Evolutionary conservation across 257 asterid species (phyloP), one percentile per base, ranked within the genome.

Genomic region (Gentiana dahurica): DNA sequence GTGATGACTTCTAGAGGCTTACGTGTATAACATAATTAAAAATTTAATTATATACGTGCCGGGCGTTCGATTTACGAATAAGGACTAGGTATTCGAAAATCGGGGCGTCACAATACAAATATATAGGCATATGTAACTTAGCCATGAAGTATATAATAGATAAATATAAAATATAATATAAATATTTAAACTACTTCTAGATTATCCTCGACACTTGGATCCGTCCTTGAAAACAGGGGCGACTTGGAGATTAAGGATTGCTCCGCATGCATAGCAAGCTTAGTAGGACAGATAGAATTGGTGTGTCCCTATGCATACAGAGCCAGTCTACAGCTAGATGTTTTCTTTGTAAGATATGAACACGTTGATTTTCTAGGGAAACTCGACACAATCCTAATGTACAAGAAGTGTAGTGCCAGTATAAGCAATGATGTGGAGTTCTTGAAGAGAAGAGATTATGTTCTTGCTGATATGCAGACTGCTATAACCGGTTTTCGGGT

Each of bases 281-380:
- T 73, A 12, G 74, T 83, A 41, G 65, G 62, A 76, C 75, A 84
- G 15, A 65, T 81, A 0, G 69, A 64, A 58, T 44, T 81, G 5
- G 63, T 82, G 1, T 89, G 97, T 34, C 83, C 86, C 3, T 71
- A 71, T 60, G 61, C 83, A 4, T 71, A 67, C 55, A 90, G 90
- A 51, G 92, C 82, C 3, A 67, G 65, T 34, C 53, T 86, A 34
- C 93, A 89, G 41, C 75, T 86, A 41, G 93, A 89, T 54, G 76
- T 51, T 8, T 89, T 95, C 65, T 75, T 60, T 36, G 7, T 86
- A n/a, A 65, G 90, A 48, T 89, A 81, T 55, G 95, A 81, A 41
- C 61, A 73, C 35, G 2, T 35, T 0, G 82, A 89, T 61, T 89
- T 86, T 61, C 33, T 89, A 13, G 89, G 85, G 5, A 72, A 45